Evolutionary conservation across 1,284 basidiomycete genomes (phyloP), one percentile per base, ranked within the genome.

Genomic region (Cystobasidium slooffiae): DNA sequence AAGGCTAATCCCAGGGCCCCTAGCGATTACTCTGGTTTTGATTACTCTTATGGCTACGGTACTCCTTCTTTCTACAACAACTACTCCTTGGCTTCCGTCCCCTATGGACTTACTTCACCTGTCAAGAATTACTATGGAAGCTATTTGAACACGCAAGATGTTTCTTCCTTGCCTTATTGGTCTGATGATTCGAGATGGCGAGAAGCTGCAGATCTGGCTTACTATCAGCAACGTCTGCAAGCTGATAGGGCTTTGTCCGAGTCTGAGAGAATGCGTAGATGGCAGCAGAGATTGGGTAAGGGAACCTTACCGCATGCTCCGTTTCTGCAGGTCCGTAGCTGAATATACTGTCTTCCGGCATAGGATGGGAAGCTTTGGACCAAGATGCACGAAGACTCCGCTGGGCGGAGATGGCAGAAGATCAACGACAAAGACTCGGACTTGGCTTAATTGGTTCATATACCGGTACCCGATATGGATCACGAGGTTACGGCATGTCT

Each of bases 181-280:
- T 65, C 62, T 10, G 63, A 73, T 22, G 62, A 73, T 41, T 61
- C 58, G 0, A 43, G 70, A 46, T 73, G 62, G 46, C 43, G 70
- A 37, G 70, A 73, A 53, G 70, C 70, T 47, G 70, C 70, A 39
- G 70, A 73, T 49, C 53, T 73, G 18, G 46, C 70, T 16, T 73
- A 73, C 52, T 73, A 73, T 58, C 70, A 73, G 55, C 70, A 66
- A 46, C 49, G 44, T 7, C 20, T 73, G 24, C 6, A 18, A 31
- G 55, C 49, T n/a, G 70, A 73, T 43, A 46, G 44, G 20, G 58
- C 44, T n/a, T 43, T 73, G 8, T 39, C 49, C 10, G 70, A 73
- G 20, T 49, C 70, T 46, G 70, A 73, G 20, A 22, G 70, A n/a
- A 73, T 73, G 70, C 49, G 49, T n/a, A 39, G 56, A 31, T 73